These are phyloP conservation scores for Triticum timopheevii DNA, from an alignment of 176 grass and related monocot genomes.

Conservation along the genomic window DNA sequence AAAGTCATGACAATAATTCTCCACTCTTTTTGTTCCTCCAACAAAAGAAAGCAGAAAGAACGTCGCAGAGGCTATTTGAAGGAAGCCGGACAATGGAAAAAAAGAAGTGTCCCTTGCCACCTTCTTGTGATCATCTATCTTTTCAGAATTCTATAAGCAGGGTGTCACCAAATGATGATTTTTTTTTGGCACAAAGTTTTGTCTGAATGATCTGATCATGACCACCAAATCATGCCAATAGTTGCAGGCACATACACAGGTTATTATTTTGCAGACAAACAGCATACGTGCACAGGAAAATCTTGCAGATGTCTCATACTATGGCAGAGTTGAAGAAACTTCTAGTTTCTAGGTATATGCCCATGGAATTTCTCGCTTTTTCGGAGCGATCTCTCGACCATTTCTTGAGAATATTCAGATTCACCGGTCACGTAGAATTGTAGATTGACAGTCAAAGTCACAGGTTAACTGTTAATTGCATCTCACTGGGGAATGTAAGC, in stretches of 20 bases:
- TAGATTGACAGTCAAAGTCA: constrained; percentile 35
- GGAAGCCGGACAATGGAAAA: neutral
- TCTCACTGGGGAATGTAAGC: constrained; percentile 11
- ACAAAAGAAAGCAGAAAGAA: constrained; percentile 14
- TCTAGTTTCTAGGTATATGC: constrained; percentile 31
- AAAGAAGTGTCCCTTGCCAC: constrained; percentile 24
- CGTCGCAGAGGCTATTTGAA: constrained; percentile 10
- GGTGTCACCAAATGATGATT: neutral
- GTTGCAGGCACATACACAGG: constrained; percentile 17
- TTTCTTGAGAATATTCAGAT: constrained; percentile 43
- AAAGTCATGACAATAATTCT: constrained; percentile 29
- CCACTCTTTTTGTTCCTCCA: constrained; percentile 30
- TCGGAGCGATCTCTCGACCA: constrained; percentile 35
- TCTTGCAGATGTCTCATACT: constrained; percentile 9
- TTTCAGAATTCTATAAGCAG: constrained; percentile 21
- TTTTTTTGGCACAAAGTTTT: neutral
- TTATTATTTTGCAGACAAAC: constrained; percentile 10
- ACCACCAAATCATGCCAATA: neutral
- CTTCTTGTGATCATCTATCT: neutral
- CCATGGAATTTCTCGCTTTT: constrained; percentile 31
- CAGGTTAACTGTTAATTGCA: constrained; percentile 29
- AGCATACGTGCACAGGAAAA: neutral
- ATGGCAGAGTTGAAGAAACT: constrained; percentile 35
- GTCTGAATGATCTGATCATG: constrained; percentile 12
- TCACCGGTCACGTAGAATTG: constrained; percentile 17